phyloP scores from a whole-genome alignment of 1,139 yeast genomes.

The Suhomyces coccinellae region DNA sequence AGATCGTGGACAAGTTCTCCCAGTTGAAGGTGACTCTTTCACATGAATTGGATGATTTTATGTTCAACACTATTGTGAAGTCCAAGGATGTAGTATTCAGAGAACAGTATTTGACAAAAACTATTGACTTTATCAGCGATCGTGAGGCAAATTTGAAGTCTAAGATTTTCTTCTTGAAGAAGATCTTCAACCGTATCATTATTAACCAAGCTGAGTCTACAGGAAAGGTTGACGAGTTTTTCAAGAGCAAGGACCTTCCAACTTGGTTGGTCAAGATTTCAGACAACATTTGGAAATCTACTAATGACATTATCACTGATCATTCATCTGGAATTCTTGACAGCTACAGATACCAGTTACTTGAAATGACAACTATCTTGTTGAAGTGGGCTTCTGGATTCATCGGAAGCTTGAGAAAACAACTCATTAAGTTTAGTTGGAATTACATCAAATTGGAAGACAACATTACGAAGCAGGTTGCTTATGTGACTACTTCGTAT shows the following conservation, averaged over 20 bases:
- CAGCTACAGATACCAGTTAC: slow-evolving; percentile 69
- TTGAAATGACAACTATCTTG: slow-evolving; percentile 78
- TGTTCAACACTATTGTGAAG: slow-evolving; percentile 58
- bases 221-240: slow-evolving; percentile 52
- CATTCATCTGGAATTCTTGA: slow-evolving; percentile 74
- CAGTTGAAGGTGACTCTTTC: slow-evolving; percentile 50
- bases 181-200: slow-evolving; percentile 65
- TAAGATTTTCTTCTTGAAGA: slow-evolving; percentile 61
- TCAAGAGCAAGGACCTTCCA: slow-evolving; percentile 34
- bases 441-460: slow-evolving; percentile 89
- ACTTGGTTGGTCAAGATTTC: slow-evolving; percentile 67
- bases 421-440: slow-evolving; percentile 93
- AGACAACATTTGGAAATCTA: slow-evolving; percentile 70
- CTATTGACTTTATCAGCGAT: slow-evolving; percentile 49
- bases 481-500: slow-evolving; percentile 83
- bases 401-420: slow-evolving; percentile 71
- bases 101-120: slow-evolving; percentile 51
- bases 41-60: slow-evolving; percentile 52
- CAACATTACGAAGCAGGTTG: slow-evolving; percentile 85
- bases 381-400: slow-evolving; percentile 66
- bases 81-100: slow-evolving; percentile 49
- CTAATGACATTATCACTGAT: slow-evolving; percentile 52
- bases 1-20: slow-evolving; percentile 50
- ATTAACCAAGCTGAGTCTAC: slow-evolving; percentile 57
- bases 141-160: slow-evolving; percentile 48